These are phyloP conservation scores for Zea luxurians DNA, from an alignment of 176 grass and related monocot species.

Conservation along the genomic window DNA sequence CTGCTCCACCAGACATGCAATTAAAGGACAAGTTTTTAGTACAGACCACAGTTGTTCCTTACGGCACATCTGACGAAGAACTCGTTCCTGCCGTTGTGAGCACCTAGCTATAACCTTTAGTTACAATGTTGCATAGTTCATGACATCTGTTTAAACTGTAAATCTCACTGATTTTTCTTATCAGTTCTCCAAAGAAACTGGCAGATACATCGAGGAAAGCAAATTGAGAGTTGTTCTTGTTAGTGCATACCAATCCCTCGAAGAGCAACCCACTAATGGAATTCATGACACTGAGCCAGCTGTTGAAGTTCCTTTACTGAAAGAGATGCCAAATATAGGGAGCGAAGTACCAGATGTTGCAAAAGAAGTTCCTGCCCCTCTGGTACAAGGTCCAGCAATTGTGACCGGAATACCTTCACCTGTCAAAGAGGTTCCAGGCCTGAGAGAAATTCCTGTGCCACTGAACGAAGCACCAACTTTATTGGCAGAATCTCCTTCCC, in stretches of 20 bases:
- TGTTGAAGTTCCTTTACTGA: slow-evolving; percentile 44
- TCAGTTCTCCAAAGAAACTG: slow-evolving; percentile 94
- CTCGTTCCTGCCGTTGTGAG: slow-evolving; percentile 89
- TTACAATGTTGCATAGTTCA: not conserved
- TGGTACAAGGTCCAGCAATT: slow-evolving; percentile 43
- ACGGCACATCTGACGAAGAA: slow-evolving; percentile 79
- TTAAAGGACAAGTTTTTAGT: slow-evolving; percentile 99
- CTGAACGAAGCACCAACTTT: slow-evolving; percentile 48
- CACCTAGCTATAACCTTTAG: slow-evolving; percentile 13
- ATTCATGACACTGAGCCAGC: slow-evolving; percentile 27
- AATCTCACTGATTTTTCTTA: slow-evolving; percentile 18
- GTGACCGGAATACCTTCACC: slow-evolving; percentile 27
- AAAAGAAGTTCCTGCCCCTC: slow-evolving; percentile 35
- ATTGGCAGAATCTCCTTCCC: slow-evolving; percentile 43
- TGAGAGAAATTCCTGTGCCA: slow-evolving; percentile 40
- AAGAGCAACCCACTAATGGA: slow-evolving; percentile 46
- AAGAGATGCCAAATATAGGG: slow-evolving; percentile 31
- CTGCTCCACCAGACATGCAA: slow-evolving; percentile 91
- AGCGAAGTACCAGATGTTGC: slow-evolving; percentile 41
- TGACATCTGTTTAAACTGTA: slow-evolving; percentile 9
- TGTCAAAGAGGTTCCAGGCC: slow-evolving; percentile 30
- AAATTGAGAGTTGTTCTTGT: slow-evolving; percentile 94
- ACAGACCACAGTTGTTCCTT: slow-evolving; percentile 80
- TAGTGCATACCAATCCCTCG: slow-evolving; percentile 50
- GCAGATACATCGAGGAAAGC: slow-evolving; percentile 87